Evolutionary conservation across 140 eudicot genomes (phyloP).

Genomic region (Flaveria floridana): DNA sequence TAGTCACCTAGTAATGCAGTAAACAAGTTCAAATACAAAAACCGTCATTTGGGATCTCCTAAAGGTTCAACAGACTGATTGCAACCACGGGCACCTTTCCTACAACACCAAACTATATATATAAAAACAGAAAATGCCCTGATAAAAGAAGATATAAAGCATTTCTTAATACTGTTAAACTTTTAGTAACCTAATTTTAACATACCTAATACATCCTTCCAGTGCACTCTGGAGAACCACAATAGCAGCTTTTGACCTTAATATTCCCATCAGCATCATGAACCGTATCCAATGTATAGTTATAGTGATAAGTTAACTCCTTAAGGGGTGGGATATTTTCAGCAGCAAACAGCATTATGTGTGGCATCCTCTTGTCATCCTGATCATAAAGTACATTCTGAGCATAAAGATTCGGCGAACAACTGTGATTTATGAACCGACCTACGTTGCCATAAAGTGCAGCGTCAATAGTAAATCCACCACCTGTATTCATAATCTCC

Average conservation of each 20-base stretch:
- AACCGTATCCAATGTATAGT: constrained; percentile 60
- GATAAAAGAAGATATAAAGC: neutral
- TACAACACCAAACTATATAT: neutral
- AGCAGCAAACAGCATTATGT: constrained; percentile 88
- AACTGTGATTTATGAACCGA: constrained; percentile 87
- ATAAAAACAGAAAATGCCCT: neutral
- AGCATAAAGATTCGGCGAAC: constrained; percentile 85
- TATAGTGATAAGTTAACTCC: constrained; percentile 90
- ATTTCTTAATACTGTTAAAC: neutral
- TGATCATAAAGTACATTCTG: constrained; percentile 83
- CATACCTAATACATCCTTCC: constrained; percentile 75
- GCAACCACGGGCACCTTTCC: constrained; percentile 14
- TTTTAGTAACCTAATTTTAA: neutral
- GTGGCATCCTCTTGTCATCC: constrained; percentile 74
- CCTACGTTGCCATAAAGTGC: constrained; percentile 66
- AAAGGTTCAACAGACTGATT: constrained; percentile 8
- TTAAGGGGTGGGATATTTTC: constrained; percentile 82
- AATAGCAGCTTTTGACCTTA: constrained; percentile 71
- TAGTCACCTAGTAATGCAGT: constrained; percentile 11
- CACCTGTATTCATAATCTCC: constrained; percentile 36
- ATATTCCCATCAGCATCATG: constrained; percentile 73
- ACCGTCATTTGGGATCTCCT: neutral
- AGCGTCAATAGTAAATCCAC: constrained; percentile 81
- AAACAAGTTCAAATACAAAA: neutral
- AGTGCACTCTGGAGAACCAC: constrained; percentile 79